Evolutionary conservation across 169 alveolate species (phyloP).

Genomic region (Eimeria maxima): DNA sequence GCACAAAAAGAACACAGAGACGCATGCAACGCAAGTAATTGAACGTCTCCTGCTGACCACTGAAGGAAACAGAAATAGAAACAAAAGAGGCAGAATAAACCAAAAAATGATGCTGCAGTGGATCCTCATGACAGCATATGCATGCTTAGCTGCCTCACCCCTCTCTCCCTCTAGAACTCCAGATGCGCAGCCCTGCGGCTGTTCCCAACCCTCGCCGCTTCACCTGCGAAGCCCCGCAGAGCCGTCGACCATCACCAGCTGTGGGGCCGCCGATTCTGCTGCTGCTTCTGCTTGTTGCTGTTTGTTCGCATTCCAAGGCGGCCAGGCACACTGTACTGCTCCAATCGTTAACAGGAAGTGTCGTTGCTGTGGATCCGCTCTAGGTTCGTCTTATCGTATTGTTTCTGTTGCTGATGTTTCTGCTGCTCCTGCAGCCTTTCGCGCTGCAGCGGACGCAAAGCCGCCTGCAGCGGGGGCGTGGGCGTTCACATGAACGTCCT

Average conservation of each 20-base stretch:
- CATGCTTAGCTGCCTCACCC: no score
- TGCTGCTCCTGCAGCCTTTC: conserved; percentile 65
- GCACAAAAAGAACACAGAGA: not conserved
- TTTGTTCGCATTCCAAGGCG: conserved; percentile 14
- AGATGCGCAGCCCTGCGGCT: conserved; percentile 35
- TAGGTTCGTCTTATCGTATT: not conserved
- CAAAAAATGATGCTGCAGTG: no score
- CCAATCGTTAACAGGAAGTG: not conserved
- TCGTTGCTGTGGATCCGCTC: not conserved
- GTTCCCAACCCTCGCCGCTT: conserved; percentile 47
- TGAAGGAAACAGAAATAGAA: no score
- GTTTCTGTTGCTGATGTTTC: not conserved
- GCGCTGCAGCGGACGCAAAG: conserved; percentile 81
- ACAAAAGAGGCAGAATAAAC: no score
- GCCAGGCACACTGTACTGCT: conserved; percentile 37
- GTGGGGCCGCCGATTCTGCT: conserved; percentile 5
- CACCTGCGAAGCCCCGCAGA: conserved; percentile 22
- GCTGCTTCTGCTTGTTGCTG: conserved; percentile 7
- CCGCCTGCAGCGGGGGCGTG: conserved; percentile 83
- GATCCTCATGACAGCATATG: no score
- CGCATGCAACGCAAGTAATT: no score
- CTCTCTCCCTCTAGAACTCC: not conserved
- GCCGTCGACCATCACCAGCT: conserved; percentile 64
- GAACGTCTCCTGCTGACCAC: no score
- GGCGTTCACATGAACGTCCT: conserved; percentile 79